A percentile compares a stretch with the other conserved stretches of the same genome.
Conservation (phyloP, 2,329 filamentous ascomycete species). For the Ophiocordyceps robertsii region DNA sequence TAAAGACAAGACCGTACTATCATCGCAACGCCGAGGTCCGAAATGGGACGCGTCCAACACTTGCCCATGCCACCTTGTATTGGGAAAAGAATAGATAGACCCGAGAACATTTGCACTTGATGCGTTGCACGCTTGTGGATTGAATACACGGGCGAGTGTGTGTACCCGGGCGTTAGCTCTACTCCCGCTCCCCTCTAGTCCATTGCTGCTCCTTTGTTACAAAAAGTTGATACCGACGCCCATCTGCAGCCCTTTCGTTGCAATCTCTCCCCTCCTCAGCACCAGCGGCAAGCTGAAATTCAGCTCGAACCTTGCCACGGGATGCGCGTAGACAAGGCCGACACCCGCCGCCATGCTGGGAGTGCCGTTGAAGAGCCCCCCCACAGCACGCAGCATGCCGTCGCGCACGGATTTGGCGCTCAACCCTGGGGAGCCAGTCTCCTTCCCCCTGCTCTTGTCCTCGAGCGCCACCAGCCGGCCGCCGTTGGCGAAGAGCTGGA, state of each 20-base stretch:
- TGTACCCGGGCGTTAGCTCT: too few relatives aligned
- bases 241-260: slow-evolving; percentile 81
- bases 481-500: slow-evolving; percentile 86
- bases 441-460: slow-evolving; percentile 35
- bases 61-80: too few relatives aligned
- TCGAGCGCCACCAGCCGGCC: slow-evolving; percentile 71
- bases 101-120: too few relatives aligned
- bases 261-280: slow-evolving; percentile 69
- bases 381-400: slow-evolving; percentile 47
- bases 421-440: slow-evolving; percentile 19
- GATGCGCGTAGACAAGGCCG: slow-evolving; percentile 89
- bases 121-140: too few relatives aligned
- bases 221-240: slow-evolving; percentile 96
- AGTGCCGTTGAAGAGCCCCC: slow-evolving; percentile 57
- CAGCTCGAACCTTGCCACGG: slow-evolving; percentile 83
- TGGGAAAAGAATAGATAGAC: too few relatives aligned
- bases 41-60: too few relatives aligned
- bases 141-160: too few relatives aligned
- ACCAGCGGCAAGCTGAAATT: slow-evolving; percentile 88
- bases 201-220: slow-evolving; percentile 28
- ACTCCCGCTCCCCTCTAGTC: too few relatives aligned
- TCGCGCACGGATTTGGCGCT: slow-evolving; percentile 31
- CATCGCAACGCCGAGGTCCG: too few relatives aligned
- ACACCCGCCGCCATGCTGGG: slow-evolving; percentile 80
- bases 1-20: too few relatives aligned